Base-by-base conservation (phyloP, 2,329 filamentous ascomycete genomes). In the Hymenoscyphus repandus region DNA sequence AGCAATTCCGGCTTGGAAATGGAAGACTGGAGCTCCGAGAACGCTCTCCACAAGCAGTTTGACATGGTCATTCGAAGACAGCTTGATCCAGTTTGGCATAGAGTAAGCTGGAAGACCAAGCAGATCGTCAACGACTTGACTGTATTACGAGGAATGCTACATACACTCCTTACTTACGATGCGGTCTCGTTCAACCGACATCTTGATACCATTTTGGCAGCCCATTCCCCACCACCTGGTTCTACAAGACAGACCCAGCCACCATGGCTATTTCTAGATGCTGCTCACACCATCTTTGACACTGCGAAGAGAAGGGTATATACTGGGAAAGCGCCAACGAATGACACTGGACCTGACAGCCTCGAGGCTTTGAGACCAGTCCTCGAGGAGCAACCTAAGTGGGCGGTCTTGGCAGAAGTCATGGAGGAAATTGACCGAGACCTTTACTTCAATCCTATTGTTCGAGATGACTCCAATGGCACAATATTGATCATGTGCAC, bases 1-100 rank as follows among this genome's bases (percentile, higher is more conserved):
- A 81, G 83, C 15, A 97, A 96, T 64, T 79, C 83, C 1, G 91
- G 90, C 2, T 74, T 99, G 6, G 92, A 97, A 60, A 91, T 97
- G 83, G 91, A 95, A 53, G 91, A 96, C 64, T 97, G 92, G 92
- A 96, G 90, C 45, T 75, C 96, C 15, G 92, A 97, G 68, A 96
- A 88, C 64, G 92, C 92, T 33, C 72, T 97, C 54, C 86, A 96
- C 58, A 88, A 86, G 64, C 95, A 90, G 62, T 99, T 99, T 67
- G 93, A 97, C 66, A 75, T 88, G 53, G 86, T 91, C 49, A 83
- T 99, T 45, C 80, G 92, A 55, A 80, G 91, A 51, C 93, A 99
- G 68, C 74, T 99, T 15, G 91, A 97, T 64, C 91, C 92, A 4
- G 91, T 97, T 52, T 99, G 93, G 93, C 93, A 99, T 72, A 83